Evolutionary conservation across 768 basidiomycete species (phyloP), one percentile per base, ranked within the genome.

Genomic region (Tulasnella sp.): DNA sequence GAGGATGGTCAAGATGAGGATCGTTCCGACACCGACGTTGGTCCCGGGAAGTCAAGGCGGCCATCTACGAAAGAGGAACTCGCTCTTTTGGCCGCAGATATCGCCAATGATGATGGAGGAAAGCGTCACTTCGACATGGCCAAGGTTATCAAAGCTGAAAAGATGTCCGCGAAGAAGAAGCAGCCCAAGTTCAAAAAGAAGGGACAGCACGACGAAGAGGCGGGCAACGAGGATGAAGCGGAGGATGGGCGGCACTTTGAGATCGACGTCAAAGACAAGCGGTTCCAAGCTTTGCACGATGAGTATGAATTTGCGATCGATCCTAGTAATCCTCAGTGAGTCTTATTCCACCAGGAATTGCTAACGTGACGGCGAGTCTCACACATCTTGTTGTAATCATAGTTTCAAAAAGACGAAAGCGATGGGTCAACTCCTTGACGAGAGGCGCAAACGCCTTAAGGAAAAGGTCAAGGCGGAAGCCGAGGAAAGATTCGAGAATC

Each of bases 231-330:
- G 20, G 88, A 89, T 39, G 95, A 95, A 81, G 84, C 89, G 40
- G 93, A 97, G 82, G 91, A 91, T 74, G 79, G 78, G 9, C 40
- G 51, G 6, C 89, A 91, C 79, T 99, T 99, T 83, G 83, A 87
- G 61, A 90, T 99, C 81, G 87, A 99, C 82, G 90, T 96, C 79
- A 88, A 89, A 81, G 98, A 99, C 82, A 89, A 91, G 13, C 91
- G 98, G 20, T 99, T 99, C 87, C 90, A 90, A 82, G 91, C 89
- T 29, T 82, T 99, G 67, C 93, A 95, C 81, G 94, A 98, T 81
- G 92, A 98, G 82, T 91, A 94, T 81, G 89, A 91, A 42, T 99
- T 94, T 80, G 96, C 97, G 0, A 96, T 99, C 80, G 98, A 99
- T 84, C 97, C 98, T 26, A 93, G 90, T 75, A 93, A 98, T 85